phyloP scores from a whole-genome alignment of 805 yeast species.

The Cyberlindnera mississippiensis region DNA sequence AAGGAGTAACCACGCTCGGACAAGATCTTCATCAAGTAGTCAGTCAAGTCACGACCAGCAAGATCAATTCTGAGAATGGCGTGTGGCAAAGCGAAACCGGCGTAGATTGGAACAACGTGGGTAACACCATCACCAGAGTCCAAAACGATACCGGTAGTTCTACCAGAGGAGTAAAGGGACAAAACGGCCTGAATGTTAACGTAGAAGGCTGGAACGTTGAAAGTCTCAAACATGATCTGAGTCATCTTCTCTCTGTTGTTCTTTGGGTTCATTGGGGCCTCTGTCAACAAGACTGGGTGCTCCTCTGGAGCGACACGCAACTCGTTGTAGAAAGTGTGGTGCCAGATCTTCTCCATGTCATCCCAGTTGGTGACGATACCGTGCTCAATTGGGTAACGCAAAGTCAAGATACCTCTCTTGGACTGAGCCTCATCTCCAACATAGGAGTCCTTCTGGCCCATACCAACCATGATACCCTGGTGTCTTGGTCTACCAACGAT shows the following conservation, averaged over 20 bases:
- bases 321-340: constrained; percentile 99
- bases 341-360: constrained; percentile 99
- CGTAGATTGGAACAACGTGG: constrained; percentile 99
- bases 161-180: constrained; percentile 97
- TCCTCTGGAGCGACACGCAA: constrained; percentile 99
- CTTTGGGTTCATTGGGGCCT: constrained; percentile 99
- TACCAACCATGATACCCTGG: constrained; percentile 99
- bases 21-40: constrained; percentile 96
- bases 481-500: constrained; percentile 99
- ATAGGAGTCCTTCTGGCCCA: constrained; percentile 99
- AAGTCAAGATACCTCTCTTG: constrained; percentile 98
- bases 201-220: constrained; percentile 99
- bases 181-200: constrained; percentile 98
- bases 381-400: constrained; percentile 99
- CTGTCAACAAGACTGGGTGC: constrained; percentile 98
- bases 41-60: constrained; percentile 99
- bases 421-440: constrained; percentile 99
- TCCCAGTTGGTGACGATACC: constrained; percentile 99
- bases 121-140: constrained; percentile 99
- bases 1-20: constrained; percentile 98
- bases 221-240: constrained; percentile 97
- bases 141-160: constrained; percentile 99
- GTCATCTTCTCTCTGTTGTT: constrained; percentile 99
- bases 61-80: constrained; percentile 98
- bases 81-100: constrained; percentile 99